These are phyloP conservation scores for Cyberlindnera mycetangii DNA, from an alignment of 805 yeast species.

Conservation along the genomic window DNA sequence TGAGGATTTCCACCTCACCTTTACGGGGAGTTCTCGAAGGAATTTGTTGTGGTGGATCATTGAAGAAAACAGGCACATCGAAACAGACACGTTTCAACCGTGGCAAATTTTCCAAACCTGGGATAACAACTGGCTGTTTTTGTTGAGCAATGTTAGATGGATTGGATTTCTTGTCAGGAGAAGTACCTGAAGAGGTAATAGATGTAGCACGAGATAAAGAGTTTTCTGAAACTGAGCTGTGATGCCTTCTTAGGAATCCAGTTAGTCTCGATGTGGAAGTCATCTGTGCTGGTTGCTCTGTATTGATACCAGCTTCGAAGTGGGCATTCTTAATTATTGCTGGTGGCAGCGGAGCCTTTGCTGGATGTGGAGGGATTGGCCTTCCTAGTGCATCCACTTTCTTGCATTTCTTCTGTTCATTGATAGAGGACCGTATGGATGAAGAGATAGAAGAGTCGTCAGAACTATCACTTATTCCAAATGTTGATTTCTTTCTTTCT, in stretches of 20 bases:
- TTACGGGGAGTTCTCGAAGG: slow-evolving; percentile 81
- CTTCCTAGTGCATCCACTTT: slow-evolving; percentile 39
- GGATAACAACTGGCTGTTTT: slow-evolving; percentile 28
- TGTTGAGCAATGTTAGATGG: neutral
- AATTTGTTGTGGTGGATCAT: slow-evolving; percentile 92
- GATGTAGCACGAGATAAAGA: slow-evolving; percentile 10
- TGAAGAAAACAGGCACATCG: slow-evolving; percentile 68
- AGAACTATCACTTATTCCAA: slow-evolving; percentile 2
- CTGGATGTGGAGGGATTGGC: slow-evolving; percentile 52
- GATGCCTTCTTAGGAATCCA: slow-evolving; percentile 15
- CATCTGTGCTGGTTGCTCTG: slow-evolving; percentile 2
- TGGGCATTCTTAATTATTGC: slow-evolving; percentile 35
- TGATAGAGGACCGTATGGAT: slow-evolving; percentile 14
- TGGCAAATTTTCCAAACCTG: slow-evolving; percentile 41
- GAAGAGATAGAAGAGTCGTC: slow-evolving; percentile 9
- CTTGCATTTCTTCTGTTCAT: slow-evolving; percentile 1
- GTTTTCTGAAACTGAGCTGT: slow-evolving; percentile 5
- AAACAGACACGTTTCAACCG: slow-evolving; percentile 66
- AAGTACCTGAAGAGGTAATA: neutral
- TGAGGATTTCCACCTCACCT: slow-evolving; percentile 71
- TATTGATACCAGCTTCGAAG: slow-evolving; percentile 4
- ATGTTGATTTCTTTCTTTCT: neutral
- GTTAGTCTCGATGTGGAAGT: slow-evolving; percentile 10
- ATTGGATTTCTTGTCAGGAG: neutral
- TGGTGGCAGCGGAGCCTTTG: slow-evolving; percentile 44